phyloP scores from a whole-genome alignment of 495 filamentous ascomycete species.

The Penicillium tannophilum region DNA sequence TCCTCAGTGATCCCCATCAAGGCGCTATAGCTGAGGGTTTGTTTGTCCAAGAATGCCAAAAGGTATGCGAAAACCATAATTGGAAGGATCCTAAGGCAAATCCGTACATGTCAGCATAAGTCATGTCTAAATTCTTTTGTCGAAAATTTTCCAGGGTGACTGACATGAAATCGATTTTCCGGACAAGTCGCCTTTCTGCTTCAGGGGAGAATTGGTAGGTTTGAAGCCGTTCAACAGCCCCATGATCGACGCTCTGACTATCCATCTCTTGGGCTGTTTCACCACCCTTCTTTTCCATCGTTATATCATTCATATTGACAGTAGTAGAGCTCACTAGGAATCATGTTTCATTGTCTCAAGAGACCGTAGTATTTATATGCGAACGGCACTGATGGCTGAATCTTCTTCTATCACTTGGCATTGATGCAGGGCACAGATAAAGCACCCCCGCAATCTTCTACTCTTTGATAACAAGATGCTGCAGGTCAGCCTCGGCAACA shows the following conservation, averaged over 20 bases:
- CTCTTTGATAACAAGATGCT: not conserved
- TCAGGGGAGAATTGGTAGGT: slow-evolving; percentile 15
- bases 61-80: slow-evolving; percentile 36
- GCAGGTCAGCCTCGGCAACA: not conserved
- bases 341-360: not conserved
- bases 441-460: not conserved
- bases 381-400: not conserved
- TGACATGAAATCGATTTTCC: not conserved
- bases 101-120: no score
- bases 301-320: not conserved
- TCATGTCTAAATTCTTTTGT: no score
- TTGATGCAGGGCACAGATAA: not conserved
- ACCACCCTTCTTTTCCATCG: not conserved
- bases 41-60: slow-evolving; percentile 57
- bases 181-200: slow-evolving; percentile 21
- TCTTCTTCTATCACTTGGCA: not conserved
- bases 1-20: slow-evolving; percentile 47
- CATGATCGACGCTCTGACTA: slow-evolving; percentile 20
- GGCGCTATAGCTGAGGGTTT: slow-evolving; percentile 37
- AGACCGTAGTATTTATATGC: not conserved
- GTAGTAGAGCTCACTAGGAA: not conserved
- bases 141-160: not conserved
- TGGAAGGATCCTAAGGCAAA: slow-evolving; percentile 20
- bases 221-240: slow-evolving; percentile 14
- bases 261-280: slow-evolving; percentile 4